Conservation (phyloP, 768 basidiomycete genomes). For the Lepiota venenata region DNA sequence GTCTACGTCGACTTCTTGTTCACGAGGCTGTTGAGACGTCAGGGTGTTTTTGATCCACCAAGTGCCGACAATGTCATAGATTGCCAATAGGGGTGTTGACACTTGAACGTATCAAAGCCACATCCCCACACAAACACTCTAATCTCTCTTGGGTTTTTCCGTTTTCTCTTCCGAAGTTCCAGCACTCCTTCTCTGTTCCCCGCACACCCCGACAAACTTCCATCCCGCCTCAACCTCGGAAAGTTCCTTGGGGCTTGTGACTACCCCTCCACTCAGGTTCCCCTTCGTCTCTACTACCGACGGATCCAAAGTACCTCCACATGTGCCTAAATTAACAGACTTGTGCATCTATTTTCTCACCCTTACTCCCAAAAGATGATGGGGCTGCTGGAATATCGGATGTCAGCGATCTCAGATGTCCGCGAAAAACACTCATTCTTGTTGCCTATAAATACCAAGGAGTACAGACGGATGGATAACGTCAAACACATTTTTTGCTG, state of each 20-base stretch:
- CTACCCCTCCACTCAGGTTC: background rate
- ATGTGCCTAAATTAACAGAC: too few relatives aligned
- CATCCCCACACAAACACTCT: background rate
- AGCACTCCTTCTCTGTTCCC: conserved; percentile 3
- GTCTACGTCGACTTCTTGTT: too few relatives aligned
- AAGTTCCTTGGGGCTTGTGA: conserved; percentile 1
- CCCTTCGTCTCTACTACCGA: background rate
- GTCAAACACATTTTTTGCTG: background rate
- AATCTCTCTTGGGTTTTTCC: conserved; percentile 6
- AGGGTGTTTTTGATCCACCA: too few relatives aligned
- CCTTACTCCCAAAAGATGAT: too few relatives aligned
- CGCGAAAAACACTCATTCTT: too few relatives aligned
- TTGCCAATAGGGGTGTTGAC: background rate
- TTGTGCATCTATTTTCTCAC: too few relatives aligned
- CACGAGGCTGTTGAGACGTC: too few relatives aligned
- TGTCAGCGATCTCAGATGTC: too few relatives aligned
- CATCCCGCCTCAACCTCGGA: conserved; percentile 16
- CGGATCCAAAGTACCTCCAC: background rate
- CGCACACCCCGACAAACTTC: conserved; percentile 14
- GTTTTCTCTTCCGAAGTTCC: conserved; percentile 14
- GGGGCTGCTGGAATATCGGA: too few relatives aligned
- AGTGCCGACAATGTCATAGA: background rate
- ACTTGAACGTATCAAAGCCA: background rate
- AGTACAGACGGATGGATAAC: too few relatives aligned
- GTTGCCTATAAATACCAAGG: conserved; percentile 4